Percentiles rank a stretch among this genome's conserved stretches.
Conservation (phyloP, 805 yeast species). For the Myxozyma nipponensis region DNA sequence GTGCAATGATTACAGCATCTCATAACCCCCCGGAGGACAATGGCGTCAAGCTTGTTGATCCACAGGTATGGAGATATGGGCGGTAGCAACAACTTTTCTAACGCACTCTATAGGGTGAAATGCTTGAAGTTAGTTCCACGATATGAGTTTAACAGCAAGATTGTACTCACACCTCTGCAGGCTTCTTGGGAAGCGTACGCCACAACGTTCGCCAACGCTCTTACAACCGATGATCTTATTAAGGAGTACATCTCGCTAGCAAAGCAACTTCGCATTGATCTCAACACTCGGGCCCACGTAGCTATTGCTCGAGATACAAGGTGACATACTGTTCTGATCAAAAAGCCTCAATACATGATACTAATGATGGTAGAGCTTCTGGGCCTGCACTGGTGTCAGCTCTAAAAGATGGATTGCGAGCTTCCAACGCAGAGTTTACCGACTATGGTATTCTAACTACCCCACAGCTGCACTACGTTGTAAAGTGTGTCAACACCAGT, state of each 20-base stretch:
- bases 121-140: too few relatives aligned
- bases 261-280: constrained; percentile 45
- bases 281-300: constrained; percentile 37
- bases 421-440: constrained; percentile 44
- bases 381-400: constrained; percentile 63
- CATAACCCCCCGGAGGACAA: constrained; percentile 63
- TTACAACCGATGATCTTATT: constrained; percentile 45
- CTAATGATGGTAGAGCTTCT: constrained; percentile 52
- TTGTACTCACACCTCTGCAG: neutral
- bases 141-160: neutral
- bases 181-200: constrained; percentile 77
- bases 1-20: constrained; percentile 81
- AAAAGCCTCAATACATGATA: too few relatives aligned
- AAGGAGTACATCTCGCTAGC: constrained; percentile 42
- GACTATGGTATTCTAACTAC: constrained; percentile 79
- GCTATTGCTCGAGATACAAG: constrained; percentile 78
- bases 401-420: constrained; percentile 57
- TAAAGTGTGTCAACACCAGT: constrained; percentile 64
- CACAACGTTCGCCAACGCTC: constrained; percentile 71
- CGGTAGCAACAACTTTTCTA: neutral
- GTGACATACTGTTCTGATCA: neutral
- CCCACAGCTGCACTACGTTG: constrained; percentile 89
- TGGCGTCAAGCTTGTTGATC: constrained; percentile 92
- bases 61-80: constrained; percentile 37
- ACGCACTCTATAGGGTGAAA: constrained; percentile 24